Base-by-base conservation (phyloP, 257 asterid genomes). In the Thymus mandschuricus region DNA sequence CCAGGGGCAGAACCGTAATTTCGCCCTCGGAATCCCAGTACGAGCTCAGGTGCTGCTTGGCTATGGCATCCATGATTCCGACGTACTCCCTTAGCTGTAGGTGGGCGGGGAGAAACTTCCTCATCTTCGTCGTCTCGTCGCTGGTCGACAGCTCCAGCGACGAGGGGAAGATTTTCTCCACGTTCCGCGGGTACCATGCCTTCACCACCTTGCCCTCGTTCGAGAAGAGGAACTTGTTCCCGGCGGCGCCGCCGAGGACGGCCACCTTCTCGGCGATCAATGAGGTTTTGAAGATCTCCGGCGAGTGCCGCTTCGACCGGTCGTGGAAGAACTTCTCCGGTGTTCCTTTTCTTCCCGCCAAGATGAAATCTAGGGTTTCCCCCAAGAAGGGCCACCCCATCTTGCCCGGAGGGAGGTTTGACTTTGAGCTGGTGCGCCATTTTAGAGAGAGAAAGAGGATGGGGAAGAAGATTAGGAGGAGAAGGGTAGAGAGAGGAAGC, bases 221-320 rank as follows among this genome's bases (percentile, higher is more conserved):
- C 43, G 48, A 61, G 89, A 85, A 86, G 31, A 88, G 74, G 30
- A 88, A 86, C 76, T 88, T 88, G 79, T 88, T 86, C 10, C 89
- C 92, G 66, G 60, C 84, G 12, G 87, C 79, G 2, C 95, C 95
- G 2, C 89, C 86, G 15, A 88, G 84, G 34, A 81, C 69, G 0
- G 87, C 92, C 86, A 82, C 74, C 61, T 76, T 82, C 48, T 84
- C 88, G 5, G 90, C 92, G 10, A 86, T 10, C 11, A 88, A 55
- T 0, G 89, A 86, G 41, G 88, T 88, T 75, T 12, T 65, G 71
- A 88, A 88, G 0, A 88, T 80, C 2, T 82, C 78, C 0, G 81
- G 81, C 0, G 91, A 85, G 87, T 80, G 11, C 2, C 48, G 48
- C 0, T 43, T 43, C 48, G 8, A 2, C 10, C 48, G 9, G 11